phyloP scores from a whole-genome alignment of 164 flowering plant genomes.

The Berberis vulgaris region DNA sequence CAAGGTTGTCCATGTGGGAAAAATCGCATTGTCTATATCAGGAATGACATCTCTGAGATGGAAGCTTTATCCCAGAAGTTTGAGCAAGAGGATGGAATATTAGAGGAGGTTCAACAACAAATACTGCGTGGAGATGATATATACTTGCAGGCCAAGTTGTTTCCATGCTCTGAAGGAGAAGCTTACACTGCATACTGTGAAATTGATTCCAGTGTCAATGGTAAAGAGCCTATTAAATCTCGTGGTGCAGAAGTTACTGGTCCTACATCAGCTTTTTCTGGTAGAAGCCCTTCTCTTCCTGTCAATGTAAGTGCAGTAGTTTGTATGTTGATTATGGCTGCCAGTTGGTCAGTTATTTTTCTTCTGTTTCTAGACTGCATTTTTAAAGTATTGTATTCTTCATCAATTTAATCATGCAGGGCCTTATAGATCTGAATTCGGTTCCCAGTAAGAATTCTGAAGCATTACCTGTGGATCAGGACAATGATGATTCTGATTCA shows the following conservation, averaged over 20 bases:
- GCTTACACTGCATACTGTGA: constrained; percentile 71
- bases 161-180: constrained; percentile 28
- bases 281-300: constrained; percentile 11
- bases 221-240: constrained; percentile 11
- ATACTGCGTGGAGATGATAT: constrained; percentile 27
- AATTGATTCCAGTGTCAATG: constrained; percentile 26
- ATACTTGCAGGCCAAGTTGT: constrained; percentile 20
- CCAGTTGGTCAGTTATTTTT: neutral
- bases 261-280: constrained; percentile 26
- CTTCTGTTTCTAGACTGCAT: neutral
- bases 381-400: neutral
- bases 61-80: constrained; percentile 71
- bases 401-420: constrained; percentile 12
- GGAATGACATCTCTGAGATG: constrained; percentile 66
- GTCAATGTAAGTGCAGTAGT: constrained; percentile 30
- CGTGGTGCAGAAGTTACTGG: constrained; percentile 4
- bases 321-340: neutral
- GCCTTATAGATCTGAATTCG: constrained; percentile 6
- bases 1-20: constrained; percentile 53
- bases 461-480: constrained; percentile 21
- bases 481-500: constrained; percentile 63
- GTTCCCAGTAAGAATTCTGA: constrained; percentile 19
- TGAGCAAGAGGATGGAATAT: constrained; percentile 55
- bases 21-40: constrained; percentile 35
- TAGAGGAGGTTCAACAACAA: constrained; percentile 32